phyloP scores from a whole-genome alignment of 2,329 filamentous ascomycete genomes.

The Sphaerulina populicola region DNA sequence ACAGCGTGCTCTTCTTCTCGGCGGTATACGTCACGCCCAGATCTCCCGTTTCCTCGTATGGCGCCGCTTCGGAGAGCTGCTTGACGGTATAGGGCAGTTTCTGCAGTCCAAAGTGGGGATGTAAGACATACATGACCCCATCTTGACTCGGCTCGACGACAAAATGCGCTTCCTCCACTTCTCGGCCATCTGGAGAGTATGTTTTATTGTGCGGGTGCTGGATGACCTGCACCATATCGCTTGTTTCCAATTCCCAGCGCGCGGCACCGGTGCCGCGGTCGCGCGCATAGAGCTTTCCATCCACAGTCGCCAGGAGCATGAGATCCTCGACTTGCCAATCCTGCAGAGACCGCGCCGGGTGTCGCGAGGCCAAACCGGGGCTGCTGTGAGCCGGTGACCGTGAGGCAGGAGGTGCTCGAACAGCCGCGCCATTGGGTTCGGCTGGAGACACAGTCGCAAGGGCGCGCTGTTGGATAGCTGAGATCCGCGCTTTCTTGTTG shows the following conservation, averaged over 20 bases:
- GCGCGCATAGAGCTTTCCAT: slow-evolving; percentile 87
- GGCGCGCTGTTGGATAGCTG: slow-evolving; percentile 69
- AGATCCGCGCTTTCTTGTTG: slow-evolving; percentile 27
- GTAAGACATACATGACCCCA: slow-evolving; percentile 79
- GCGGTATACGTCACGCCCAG: slow-evolving; percentile 81
- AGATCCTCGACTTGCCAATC: slow-evolving; percentile 99
- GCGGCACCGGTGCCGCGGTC: slow-evolving; percentile 77
- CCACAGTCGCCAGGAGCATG: slow-evolving; percentile 98
- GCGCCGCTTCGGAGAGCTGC: slow-evolving; percentile 68
- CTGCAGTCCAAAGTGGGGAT: slow-evolving; percentile 57
- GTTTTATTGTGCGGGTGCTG: slow-evolving; percentile 64
- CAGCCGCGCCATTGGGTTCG: slow-evolving; percentile 55
- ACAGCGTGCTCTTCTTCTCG: slow-evolving; percentile 80
- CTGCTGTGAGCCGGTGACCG: slow-evolving; percentile 46
- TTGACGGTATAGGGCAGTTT: slow-evolving; percentile 70
- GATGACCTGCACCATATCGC: slow-evolving; percentile 82
- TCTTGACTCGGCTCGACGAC: slow-evolving; percentile 87
- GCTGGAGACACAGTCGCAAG: slow-evolving; percentile 96
- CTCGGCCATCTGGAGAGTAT: slow-evolving; percentile 49
- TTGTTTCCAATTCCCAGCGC: slow-evolving; percentile 76
- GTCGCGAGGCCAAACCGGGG: slow-evolving; percentile 63
- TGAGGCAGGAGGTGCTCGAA: slow-evolving; percentile 78
- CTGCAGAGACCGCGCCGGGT: slow-evolving; percentile 91
- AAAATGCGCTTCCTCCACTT: slow-evolving; percentile 83
- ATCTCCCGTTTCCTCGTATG: slow-evolving; percentile 61